Evolutionary conservation across 2,329 filamentous ascomycete genomes (phyloP).

Genomic region (Penicillium concentricum): DNA sequence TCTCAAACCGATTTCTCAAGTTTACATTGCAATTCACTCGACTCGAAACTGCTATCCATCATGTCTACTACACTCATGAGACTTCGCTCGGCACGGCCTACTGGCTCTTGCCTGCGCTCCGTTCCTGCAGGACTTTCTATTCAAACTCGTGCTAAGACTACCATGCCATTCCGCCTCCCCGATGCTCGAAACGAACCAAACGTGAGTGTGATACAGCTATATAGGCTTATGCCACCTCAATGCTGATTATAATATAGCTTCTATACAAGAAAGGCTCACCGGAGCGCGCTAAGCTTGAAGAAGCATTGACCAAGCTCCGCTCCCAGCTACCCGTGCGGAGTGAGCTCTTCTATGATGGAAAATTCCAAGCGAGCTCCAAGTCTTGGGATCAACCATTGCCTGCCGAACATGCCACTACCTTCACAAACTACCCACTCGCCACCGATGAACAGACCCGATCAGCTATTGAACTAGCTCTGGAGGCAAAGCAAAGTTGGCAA

Average conservation of each 20-base stretch:
- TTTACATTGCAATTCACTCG: not conserved
- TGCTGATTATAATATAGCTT: constrained; percentile 16
- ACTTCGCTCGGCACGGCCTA: constrained; percentile 16
- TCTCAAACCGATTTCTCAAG: not conserved
- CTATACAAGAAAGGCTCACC: constrained; percentile 30
- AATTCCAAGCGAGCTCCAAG: constrained; percentile 23
- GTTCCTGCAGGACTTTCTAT: constrained; percentile 8
- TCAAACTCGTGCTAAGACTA: constrained; percentile 26
- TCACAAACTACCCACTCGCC: constrained; percentile 82
- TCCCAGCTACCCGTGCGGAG: constrained; percentile 36
- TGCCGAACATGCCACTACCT: constrained; percentile 48
- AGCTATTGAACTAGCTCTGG: constrained; percentile 78
- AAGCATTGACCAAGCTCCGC: constrained; percentile 32
- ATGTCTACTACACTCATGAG: constrained; percentile 23
- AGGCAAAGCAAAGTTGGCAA: constrained; percentile 81
- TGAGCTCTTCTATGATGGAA: constrained; percentile 30
- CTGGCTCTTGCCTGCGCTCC: constrained; percentile 13
- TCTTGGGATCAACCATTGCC: constrained; percentile 31
- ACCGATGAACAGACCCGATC: constrained; percentile 68
- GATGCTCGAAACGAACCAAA: constrained; percentile 38
- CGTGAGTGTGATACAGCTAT: constrained; percentile 15
- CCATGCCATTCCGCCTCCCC: constrained; percentile 32
- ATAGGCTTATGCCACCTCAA: not conserved
- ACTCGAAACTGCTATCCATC: not conserved
- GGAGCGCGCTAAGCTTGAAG: constrained; percentile 35